Percentiles rank a stretch among this genome's conserved stretches.
Conservation (phyloP, 495 filamentous ascomycete species). For the Gamarada debralockiae region DNA sequence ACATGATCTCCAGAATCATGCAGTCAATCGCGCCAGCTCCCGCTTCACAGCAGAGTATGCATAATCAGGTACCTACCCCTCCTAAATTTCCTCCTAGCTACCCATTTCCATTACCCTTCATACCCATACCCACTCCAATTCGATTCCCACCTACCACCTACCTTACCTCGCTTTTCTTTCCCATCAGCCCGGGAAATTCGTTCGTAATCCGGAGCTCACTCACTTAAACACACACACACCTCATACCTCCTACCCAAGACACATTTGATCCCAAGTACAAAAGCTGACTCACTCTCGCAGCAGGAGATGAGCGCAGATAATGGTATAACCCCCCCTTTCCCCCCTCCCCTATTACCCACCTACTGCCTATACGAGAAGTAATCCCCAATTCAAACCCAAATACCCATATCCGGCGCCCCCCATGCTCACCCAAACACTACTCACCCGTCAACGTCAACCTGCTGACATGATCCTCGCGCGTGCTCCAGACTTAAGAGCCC, state of each 20-base stretch:
- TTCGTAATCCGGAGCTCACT: neutral
- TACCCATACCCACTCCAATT: too few species aligned
- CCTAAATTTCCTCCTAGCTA: neutral
- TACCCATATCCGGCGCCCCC: neutral
- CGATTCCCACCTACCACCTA: neutral
- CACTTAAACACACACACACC: too few species aligned
- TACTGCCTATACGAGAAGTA: neutral
- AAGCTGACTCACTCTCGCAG: constrained; percentile 27
- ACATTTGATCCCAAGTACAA: too few species aligned
- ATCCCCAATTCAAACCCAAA: neutral
- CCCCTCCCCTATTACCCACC: neutral
- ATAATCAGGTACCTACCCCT: constrained; percentile 19
- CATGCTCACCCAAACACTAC: neutral
- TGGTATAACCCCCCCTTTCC: constrained; percentile 18
- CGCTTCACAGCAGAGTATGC: constrained; percentile 17
- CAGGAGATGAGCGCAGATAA: constrained; percentile 29
- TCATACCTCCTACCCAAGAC: neutral
- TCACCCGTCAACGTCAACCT: constrained; percentile 4
- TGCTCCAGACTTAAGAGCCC: constrained; percentile 28
- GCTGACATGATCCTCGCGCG: constrained; percentile 20
- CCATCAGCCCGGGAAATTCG: neutral
- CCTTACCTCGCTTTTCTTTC: neutral
- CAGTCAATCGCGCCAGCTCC: constrained; percentile 26
- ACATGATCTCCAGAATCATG: constrained; percentile 11
- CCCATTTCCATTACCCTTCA: too few species aligned